Percentiles rank a stretch among this genome's conserved stretches.
These are phyloP conservation scores for Liriodendron chinense DNA, from an alignment of 164 flowering plant species.

Conservation along the genomic window DNA sequence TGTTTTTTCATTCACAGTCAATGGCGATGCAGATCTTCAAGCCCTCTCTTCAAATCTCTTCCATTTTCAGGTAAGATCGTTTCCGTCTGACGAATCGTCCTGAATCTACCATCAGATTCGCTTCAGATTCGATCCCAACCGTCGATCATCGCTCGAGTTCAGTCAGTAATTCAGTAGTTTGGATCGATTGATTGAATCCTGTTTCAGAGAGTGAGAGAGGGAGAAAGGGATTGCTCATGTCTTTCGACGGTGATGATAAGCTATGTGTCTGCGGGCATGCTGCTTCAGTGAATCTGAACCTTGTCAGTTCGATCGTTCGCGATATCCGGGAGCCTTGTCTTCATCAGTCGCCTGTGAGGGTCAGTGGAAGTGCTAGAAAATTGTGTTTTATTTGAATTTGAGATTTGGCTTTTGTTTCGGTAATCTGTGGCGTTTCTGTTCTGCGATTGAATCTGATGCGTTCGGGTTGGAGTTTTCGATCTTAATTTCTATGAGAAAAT, in stretches of 20 bases:
- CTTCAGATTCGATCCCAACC: background rate
- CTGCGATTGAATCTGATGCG: background rate
- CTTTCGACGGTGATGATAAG: slow-evolving; percentile 45
- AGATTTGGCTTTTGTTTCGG: background rate
- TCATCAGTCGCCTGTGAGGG: slow-evolving; percentile 67
- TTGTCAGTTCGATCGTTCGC: slow-evolving; percentile 58
- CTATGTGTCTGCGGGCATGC: slow-evolving; percentile 72
- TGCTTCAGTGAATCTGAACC: slow-evolving; percentile 46
- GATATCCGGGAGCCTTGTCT: slow-evolving; percentile 86
- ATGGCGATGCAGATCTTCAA: slow-evolving; percentile 17
- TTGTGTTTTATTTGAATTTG: background rate
- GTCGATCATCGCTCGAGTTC: too few species aligned
- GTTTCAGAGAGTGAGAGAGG: slow-evolving; percentile 10
- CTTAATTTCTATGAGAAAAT: background rate
- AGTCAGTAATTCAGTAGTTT: background rate
- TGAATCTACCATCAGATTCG: background rate
- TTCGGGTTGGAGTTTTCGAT: background rate
- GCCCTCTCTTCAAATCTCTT: slow-evolving; percentile 11
- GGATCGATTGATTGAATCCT: background rate
- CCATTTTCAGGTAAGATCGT: slow-evolving; percentile 11
- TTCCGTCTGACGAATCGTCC: background rate
- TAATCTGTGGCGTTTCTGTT: background rate
- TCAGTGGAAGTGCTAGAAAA: slow-evolving; percentile 13
- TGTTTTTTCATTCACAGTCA: slow-evolving; percentile 2
- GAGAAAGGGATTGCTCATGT: slow-evolving; percentile 36